Conservation (phyloP, 306 rosid species). For the Gastrolobium bilobum region DNA sequence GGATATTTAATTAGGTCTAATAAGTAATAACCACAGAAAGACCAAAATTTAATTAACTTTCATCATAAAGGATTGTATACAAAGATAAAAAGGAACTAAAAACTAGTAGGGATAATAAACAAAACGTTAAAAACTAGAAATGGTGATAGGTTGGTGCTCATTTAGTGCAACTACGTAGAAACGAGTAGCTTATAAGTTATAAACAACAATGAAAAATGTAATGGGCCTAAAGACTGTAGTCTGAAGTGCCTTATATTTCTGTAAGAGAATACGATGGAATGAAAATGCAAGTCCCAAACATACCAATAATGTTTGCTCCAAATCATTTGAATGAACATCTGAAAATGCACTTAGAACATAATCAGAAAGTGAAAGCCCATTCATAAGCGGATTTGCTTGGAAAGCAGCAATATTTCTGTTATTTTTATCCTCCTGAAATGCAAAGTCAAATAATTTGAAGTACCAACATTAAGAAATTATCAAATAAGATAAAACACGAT, state of each 20-base stretch:
- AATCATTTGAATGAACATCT: constrained; percentile 81
- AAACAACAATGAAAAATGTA: neutral
- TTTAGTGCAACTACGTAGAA: constrained; percentile 2
- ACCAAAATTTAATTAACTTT: neutral
- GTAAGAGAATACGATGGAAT: constrained; percentile 34
- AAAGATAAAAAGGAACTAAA: neutral
- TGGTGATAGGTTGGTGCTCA: neutral
- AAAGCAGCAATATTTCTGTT: constrained; percentile 56
- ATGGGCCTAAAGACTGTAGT: neutral
- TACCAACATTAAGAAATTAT: constrained; percentile 29
- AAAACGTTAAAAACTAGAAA: constrained; percentile 2
- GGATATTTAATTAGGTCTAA: neutral
- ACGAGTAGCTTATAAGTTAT: neutral
- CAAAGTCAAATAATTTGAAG: constrained; percentile 42
- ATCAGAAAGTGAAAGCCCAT: constrained; percentile 83
- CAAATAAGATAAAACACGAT: constrained; percentile 3
- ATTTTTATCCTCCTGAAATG: constrained; percentile 76
- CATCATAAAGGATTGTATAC: neutral
- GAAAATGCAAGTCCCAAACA: constrained; percentile 38
- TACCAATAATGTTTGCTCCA: constrained; percentile 93
- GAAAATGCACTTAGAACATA: constrained; percentile 83
- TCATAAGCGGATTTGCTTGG: constrained; percentile 76
- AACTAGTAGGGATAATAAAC: neutral
- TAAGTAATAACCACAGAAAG: neutral
- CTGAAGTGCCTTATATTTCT: constrained; percentile 17